Base-by-base conservation (phyloP, 495 filamentous ascomycete species). In the Annulohypoxylon nitens region DNA sequence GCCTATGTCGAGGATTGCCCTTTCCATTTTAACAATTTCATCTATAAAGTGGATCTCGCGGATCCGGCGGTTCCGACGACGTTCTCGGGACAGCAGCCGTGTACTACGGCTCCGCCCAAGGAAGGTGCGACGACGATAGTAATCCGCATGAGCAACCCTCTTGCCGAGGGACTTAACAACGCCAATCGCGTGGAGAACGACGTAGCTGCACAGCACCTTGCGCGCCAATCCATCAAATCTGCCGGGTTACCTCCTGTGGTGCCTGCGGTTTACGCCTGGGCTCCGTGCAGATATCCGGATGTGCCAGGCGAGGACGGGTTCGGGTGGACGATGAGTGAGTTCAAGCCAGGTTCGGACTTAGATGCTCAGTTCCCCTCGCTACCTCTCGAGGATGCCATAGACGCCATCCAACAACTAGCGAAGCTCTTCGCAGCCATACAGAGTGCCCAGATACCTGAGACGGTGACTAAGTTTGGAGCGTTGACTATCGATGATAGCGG, bases 1-100 rank as follows among this genome's bases (percentile, higher is more conserved):
- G 62, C 50, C 48, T 57, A 65, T 16, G 62, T 45, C 34, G 34
- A 55, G 23, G 25, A 55, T 36, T 57, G 50, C 23, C 50, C 62
- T 1, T 65, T 65, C 26, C 37, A 55, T 30, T 65, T 65, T 37
- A 65, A 55, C 25, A 65, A 65, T 34, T 65, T 55, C 23, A 65
- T 65, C 11, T 65, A 57, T 36, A 57, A 65, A 20, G 37, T 65
- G 36, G 50, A 55, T 18, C 48, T 65, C 34, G 50, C 45, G 14
- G n/a, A 20, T 25, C 50, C 62, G n/a, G 62, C 23, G 6, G 23
- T 47, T 12, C 48, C 50, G 37, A 37, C 36, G 30, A 65, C 50
- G 20, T 55, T 65, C 18, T 23, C 36, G 2, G 12, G 25, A 7
- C 16, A 20, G 30, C 62, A 65, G 36, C 25, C 62, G 45, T 65